A percentile compares a stretch with the other conserved stretches of the same genome.
These are phyloP conservation scores for Penicillium rolfsii DNA, from an alignment of 2,329 filamentous ascomycete species.

Conservation along the genomic window DNA sequence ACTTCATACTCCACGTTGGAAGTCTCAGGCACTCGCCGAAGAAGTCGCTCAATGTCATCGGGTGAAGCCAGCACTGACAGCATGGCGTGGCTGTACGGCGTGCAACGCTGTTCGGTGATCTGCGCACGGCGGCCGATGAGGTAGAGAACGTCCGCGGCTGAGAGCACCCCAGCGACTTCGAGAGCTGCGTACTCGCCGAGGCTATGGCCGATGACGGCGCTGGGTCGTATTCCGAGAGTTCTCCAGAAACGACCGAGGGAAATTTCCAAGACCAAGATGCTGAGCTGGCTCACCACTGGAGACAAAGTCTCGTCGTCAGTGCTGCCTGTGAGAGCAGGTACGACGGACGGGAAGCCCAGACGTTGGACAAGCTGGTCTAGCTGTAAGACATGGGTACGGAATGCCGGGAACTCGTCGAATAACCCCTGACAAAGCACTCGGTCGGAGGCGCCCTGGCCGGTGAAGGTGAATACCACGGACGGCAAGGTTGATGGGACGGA, in stretches of 20 bases:
- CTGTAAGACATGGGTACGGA: neutral
- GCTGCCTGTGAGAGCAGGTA: constrained; percentile 24
- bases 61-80: constrained; percentile 56
- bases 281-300: constrained; percentile 41
- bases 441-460: constrained; percentile 37
- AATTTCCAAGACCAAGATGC: constrained; percentile 45
- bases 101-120: constrained; percentile 36
- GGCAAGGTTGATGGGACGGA: no score
- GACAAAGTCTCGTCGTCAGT: constrained; percentile 35
- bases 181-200: constrained; percentile 48
- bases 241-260: constrained; percentile 40
- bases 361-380: constrained; percentile 29
- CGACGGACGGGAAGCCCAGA: constrained; percentile 34
- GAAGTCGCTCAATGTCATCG: constrained; percentile 44
- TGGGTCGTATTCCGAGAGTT: constrained; percentile 34
- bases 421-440: no score
- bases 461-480: constrained; percentile 43
- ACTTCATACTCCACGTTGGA: constrained; percentile 49
- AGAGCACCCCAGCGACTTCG: constrained; percentile 41
- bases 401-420: no score
- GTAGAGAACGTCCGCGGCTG: constrained; percentile 47
- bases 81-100: constrained; percentile 64
- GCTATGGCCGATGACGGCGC: constrained; percentile 34
- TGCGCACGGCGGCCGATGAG: constrained; percentile 71
- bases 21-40: no score